A percentile compares a stretch with the other conserved stretches of the same genome.
phyloP scores from a whole-genome alignment of 805 yeast species.

The Candida ficus region DNA sequence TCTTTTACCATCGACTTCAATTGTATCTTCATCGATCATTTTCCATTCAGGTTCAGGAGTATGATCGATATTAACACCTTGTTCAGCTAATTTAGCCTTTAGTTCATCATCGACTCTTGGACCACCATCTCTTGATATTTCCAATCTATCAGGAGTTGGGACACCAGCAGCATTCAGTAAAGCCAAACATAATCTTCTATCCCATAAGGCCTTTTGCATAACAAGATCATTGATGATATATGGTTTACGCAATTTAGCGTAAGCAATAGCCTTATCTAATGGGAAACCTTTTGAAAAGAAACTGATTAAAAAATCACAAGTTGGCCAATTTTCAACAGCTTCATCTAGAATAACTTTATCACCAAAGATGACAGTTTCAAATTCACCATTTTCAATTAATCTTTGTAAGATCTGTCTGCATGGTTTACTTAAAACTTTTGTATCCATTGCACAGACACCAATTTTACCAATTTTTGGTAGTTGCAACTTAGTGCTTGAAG shows the following conservation, averaged over 20 bases:
- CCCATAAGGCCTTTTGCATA: slow-evolving; percentile 96
- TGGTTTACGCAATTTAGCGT: slow-evolving; percentile 86
- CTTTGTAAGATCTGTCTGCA: slow-evolving; percentile 87
- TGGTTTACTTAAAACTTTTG: slow-evolving; percentile 92
- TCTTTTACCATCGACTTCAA: slow-evolving; percentile 64
- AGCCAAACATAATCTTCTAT: slow-evolving; percentile 79
- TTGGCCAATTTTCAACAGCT: slow-evolving; percentile 94
- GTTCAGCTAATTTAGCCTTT: slow-evolving; percentile 47
- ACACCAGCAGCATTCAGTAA: slow-evolving; percentile 78
- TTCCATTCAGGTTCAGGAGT: slow-evolving; percentile 71
- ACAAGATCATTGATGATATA: slow-evolving; percentile 82
- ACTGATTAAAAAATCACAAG: slow-evolving; percentile 90
- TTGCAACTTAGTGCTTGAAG: slow-evolving; percentile 30
- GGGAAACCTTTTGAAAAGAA: slow-evolving; percentile 98
- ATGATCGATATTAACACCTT: slow-evolving; percentile 46
- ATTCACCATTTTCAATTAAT: slow-evolving; percentile 87
- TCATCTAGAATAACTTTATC: slow-evolving; percentile 96
- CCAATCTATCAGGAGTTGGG: slow-evolving; percentile 83
- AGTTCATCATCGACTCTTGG: slow-evolving; percentile 76
- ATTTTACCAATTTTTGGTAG: slow-evolving; percentile 81
- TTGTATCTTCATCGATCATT: slow-evolving; percentile 85
- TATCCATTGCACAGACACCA: slow-evolving; percentile 99
- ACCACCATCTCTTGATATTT: slow-evolving; percentile 95
- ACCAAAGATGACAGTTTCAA: slow-evolving; percentile 94
- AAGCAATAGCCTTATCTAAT: slow-evolving; percentile 87